Base-by-base conservation (phyloP, 805 yeast genomes). In the Nakazawaea sp. region DNA sequence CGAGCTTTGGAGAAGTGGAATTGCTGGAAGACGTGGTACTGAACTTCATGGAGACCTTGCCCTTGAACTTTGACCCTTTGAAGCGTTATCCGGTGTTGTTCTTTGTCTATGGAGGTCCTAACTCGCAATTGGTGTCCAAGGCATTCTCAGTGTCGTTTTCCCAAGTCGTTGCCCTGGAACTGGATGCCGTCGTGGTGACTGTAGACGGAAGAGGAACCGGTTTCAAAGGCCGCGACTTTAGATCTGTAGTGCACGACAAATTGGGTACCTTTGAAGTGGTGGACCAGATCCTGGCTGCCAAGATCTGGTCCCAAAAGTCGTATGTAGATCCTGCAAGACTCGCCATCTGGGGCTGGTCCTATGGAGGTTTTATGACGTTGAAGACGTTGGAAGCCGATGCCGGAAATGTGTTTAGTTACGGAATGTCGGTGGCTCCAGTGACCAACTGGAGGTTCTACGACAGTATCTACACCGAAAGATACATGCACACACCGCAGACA, bases 121-220 rank as follows among this genome's bases (percentile, higher is more conserved):
- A 88, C 25, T 83, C 95, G 5, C 97, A 92, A 57, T 66, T 74
- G 37, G 96, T 90, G 5, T 62, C 68, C 30, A 76, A 82, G 44
- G 53, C 62, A 11, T 87, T 77, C 50, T 53, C 71, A 0, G 67
- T 72, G 7, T 61, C 68, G 5, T 89, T 87, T 58, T 82, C 89
- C 43, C 73, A 82, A 20, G 79, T 84, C 9, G 73, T 83, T 28
- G 81, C 96, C 0, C 74, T 96, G 1, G 80, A 79, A 47, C 65
- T 84, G 44, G 70, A 81, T 49, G 86, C 94, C 2, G 72, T 92
- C 33, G 96, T 92, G 7, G 95, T 92, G 1, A 84, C 95, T 1
- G 95, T 92, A 3, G 98, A 92, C 59, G 97, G 97, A 0, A 74
- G 98, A 48, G 98, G 98, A 21, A 92, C 98, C 1, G 97, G 97